Conservation (phyloP, 2,329 filamentous ascomycete genomes). For the Balansia obtecta region DNA sequence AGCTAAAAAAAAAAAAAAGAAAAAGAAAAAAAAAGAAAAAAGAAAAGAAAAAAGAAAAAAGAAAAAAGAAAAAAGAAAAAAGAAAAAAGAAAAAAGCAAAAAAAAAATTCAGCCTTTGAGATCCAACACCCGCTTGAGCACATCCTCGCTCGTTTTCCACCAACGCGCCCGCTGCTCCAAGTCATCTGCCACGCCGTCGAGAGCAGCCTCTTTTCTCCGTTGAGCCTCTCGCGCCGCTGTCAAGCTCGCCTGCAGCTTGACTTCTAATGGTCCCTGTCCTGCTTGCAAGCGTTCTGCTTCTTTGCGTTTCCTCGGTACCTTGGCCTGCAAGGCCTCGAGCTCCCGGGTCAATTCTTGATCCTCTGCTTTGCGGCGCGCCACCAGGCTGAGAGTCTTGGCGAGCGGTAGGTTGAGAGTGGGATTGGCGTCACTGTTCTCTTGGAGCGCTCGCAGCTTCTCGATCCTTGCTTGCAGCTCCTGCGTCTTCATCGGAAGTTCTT, state of each 20-base stretch:
- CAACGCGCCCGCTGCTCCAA: slow-evolving; percentile 65
- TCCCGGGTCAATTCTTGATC: slow-evolving; percentile 47
- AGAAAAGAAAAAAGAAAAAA: not conserved
- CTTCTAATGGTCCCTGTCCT: slow-evolving; percentile 57
- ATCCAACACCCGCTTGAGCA: slow-evolving; percentile 50
- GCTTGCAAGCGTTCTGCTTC: slow-evolving; percentile 54
- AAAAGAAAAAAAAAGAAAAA: not conserved
- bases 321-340: slow-evolving; percentile 48
- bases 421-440: slow-evolving; percentile 22
- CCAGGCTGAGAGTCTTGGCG: slow-evolving; percentile 40
- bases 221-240: slow-evolving; percentile 59
- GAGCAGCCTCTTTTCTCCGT: slow-evolving; percentile 51
- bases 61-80: not conserved
- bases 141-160: slow-evolving; percentile 57
- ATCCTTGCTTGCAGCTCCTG: slow-evolving; percentile 36
- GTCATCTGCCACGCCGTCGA: slow-evolving; percentile 57
- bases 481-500: slow-evolving; percentile 39
- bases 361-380: slow-evolving; percentile 38
- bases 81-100: not conserved
- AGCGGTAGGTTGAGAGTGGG: slow-evolving; percentile 43
- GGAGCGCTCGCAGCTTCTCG: slow-evolving; percentile 28
- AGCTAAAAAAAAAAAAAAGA: not conserved
- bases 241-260: slow-evolving; percentile 50
- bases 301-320: slow-evolving; percentile 51
- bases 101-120: slow-evolving; percentile 24